Evolutionary conservation across 306 rosid species (phyloP).

Genomic region (Quillaja saponaria): DNA sequence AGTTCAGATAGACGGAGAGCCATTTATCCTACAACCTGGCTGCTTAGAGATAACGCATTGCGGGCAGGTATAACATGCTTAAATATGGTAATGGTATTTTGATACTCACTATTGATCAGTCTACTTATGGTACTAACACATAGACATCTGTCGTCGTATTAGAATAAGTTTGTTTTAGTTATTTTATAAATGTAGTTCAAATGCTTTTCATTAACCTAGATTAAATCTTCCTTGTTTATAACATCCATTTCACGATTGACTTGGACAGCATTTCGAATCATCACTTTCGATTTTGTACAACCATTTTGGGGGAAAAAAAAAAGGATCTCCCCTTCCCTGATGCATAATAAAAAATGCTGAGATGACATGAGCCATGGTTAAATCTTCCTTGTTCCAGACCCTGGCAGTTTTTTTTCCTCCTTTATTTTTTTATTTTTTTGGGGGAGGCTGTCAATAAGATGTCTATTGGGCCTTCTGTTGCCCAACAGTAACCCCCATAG

Average conservation of each 20-base stretch:
- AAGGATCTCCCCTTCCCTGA: neutral
- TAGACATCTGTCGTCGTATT: neutral
- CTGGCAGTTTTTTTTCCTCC: too few species aligned
- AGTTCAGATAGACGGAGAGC: constrained; percentile 84
- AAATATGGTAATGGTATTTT: neutral
- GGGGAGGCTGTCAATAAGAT: too few species aligned
- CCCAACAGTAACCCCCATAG: too few species aligned
- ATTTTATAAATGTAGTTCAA: neutral
- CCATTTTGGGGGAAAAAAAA: neutral
- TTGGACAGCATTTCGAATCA: neutral
- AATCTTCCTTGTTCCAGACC: neutral
- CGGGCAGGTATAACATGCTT: constrained; percentile 48
- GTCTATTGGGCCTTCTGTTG: too few species aligned
- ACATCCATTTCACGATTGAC: neutral
- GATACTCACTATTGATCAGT: neutral
- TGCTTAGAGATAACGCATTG: constrained; percentile 64
- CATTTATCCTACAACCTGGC: constrained; percentile 62
- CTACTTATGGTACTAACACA: neutral
- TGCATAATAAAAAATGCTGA: neutral
- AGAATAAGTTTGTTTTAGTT: constrained; percentile 18
- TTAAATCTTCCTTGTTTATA: neutral
- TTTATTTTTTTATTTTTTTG: too few species aligned
- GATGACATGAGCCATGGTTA: neutral
- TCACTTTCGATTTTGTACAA: neutral
- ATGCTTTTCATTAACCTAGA: neutral